Base-by-base conservation (phyloP, 106 monocot genomes). In the Xerophyta viscosa region DNA sequence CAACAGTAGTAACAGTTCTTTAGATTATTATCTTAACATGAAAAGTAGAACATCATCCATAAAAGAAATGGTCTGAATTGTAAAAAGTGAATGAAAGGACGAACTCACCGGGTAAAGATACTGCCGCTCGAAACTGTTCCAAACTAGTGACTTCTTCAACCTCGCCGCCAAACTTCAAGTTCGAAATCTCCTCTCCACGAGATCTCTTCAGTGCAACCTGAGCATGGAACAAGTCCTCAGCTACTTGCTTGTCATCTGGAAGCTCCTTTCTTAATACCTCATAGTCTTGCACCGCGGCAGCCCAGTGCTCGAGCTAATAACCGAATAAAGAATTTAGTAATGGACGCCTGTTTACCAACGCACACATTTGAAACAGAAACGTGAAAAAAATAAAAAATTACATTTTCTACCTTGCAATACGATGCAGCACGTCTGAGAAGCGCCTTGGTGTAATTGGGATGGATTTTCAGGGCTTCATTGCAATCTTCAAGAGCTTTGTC, bases 401-500 rank as follows among this genome's bases (percentile, higher is more conserved):
- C 33, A 6, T 36, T 6, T 46, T 29, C 46, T 52, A 91, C 92
- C 82, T 92, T 92, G 45, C 41, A 52, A 65, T 79, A 63, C 8
- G 91, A 92, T 14, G 78, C 71, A 43, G 91, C 91, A 53, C 86
- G 78, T 19, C 86, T 76, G 10, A 80, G 70, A 64, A 76, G 86
- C 18, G 86, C 79, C 62, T 89, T 80, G 2, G 54, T 70, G 50
- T 86, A 74, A 46, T 48, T 74, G 15, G 86, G 86, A 20, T 77
- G 57, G 27, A 77, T 67, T 46, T 48, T 63, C 10, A 86, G 73
- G 3, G 80, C 80, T 45, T 80, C 70, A 58, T 65, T 80, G 57
- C 80, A 86, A 24, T 86, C 86, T 24, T 70, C 63, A 2, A 86
- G 19, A 9, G 86, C 65, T 48, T 63, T 80, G 42, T 77, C 80